Percentiles rank a stretch among this genome's conserved stretches.
Conservation (phyloP, 1,139 yeast genomes). For the Geotrichum phurueaensis region DNA sequence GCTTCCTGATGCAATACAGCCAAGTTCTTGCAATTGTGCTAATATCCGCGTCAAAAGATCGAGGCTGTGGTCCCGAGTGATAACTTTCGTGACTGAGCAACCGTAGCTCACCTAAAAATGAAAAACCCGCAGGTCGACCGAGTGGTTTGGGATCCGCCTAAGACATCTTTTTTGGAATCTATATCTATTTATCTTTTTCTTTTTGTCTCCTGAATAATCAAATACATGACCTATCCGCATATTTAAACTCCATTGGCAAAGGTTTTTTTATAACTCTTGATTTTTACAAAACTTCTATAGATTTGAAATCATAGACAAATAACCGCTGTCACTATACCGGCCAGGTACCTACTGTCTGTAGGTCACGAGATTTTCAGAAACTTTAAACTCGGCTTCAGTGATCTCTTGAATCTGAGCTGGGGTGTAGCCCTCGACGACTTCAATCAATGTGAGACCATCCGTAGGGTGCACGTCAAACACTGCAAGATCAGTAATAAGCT, state of each 20-base stretch:
- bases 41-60: too few relatives aligned
- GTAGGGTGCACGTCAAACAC: slow-evolving; percentile 43
- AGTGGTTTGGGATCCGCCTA: neutral
- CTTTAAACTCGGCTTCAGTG: slow-evolving; percentile 42
- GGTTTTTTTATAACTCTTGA: neutral
- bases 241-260: too few relatives aligned
- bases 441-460: slow-evolving; percentile 40
- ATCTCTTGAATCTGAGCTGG: slow-evolving; percentile 40
- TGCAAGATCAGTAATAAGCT: slow-evolving; percentile 46
- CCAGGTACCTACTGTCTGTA: slow-evolving; percentile 1
- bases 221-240: too few relatives aligned
- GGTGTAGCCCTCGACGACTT: slow-evolving; percentile 38
- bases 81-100: neutral
- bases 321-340: neutral
- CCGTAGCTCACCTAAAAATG: neutral
- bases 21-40: too few relatives aligned
- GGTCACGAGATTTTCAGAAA: slow-evolving; percentile 31
- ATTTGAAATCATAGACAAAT: neutral
- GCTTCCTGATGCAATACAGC: too few relatives aligned
- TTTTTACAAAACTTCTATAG: neutral
- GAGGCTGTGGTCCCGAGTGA: too few relatives aligned
- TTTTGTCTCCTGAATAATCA: too few relatives aligned
- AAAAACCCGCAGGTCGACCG: neutral
- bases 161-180: neutral
- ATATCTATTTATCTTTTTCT: too few relatives aligned